Evolutionary conservation across 2,329 filamentous ascomycete genomes (phyloP).

Genomic region (Calonectria pteridis): DNA sequence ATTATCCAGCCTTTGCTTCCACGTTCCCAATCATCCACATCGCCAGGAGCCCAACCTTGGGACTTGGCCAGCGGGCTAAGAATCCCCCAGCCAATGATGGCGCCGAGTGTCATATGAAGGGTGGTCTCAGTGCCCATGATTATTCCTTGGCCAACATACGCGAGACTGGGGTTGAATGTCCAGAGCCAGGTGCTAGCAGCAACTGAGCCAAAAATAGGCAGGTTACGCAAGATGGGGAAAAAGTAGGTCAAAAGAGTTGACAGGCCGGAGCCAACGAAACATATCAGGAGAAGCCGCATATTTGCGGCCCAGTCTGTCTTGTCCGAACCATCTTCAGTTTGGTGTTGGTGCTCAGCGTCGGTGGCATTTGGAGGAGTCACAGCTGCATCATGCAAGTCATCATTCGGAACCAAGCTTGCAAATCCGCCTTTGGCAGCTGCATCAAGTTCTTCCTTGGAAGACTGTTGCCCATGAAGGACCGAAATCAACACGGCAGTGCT

Average conservation of each 20-base stretch:
- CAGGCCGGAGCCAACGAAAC: conserved; percentile 70
- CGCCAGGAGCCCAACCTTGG: conserved; percentile 89
- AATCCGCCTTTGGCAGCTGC: conserved; percentile 55
- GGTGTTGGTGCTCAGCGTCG: conserved; percentile 50
- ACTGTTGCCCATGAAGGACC: conserved; percentile 79
- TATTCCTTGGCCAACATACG: conserved; percentile 96
- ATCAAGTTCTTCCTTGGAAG: conserved; percentile 50
- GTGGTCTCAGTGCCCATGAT: conserved; percentile 98
- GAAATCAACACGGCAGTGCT: conserved; percentile 94
- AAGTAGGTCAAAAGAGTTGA: conserved; percentile 92
- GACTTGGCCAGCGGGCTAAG: conserved; percentile 90
- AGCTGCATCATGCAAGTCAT: conserved; percentile 35
- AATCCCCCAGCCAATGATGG: conserved; percentile 89
- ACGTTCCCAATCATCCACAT: conserved; percentile 87
- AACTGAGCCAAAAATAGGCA: conserved; percentile 85
- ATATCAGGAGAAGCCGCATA: conserved; percentile 66
- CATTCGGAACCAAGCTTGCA: conserved; percentile 56
- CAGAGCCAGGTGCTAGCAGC: conserved; percentile 89
- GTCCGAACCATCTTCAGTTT: conserved; percentile 44
- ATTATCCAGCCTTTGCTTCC: conserved; percentile 99
- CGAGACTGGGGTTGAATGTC: conserved; percentile 96
- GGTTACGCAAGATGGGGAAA: conserved; percentile 82
- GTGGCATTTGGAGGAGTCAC: conserved; percentile 39
- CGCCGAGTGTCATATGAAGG: conserved; percentile 93
- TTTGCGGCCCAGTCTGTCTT: conserved; percentile 58